phyloP scores from a whole-genome alignment of 768 basidiomycete genomes.

The Galerina sulciceps region DNA sequence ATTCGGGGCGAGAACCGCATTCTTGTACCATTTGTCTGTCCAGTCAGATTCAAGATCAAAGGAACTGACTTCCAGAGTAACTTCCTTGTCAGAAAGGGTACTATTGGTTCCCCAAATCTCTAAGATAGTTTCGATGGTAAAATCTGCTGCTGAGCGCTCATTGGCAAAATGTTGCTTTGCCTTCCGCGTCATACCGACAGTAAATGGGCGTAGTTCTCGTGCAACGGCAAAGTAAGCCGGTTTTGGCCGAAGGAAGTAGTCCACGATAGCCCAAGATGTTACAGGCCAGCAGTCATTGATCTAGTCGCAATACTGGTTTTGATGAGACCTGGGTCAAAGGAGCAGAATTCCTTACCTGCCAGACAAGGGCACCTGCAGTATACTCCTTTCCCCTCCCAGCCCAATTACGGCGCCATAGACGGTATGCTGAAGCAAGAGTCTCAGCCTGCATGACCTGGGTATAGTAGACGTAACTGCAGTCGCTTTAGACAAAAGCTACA shows the following conservation, averaged over 20 bases:
- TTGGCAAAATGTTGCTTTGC: constrained; percentile 62
- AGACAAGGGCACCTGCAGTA: constrained; percentile 90
- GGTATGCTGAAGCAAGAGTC: constrained; percentile 84
- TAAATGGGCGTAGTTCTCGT: constrained; percentile 79
- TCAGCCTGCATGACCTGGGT: constrained; percentile 98
- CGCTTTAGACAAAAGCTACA: not conserved
- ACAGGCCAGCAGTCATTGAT: constrained; percentile 94
- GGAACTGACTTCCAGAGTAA: constrained; percentile 63
- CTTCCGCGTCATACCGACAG: constrained; percentile 86
- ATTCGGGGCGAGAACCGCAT: constrained; percentile 68
- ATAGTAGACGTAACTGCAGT: constrained; percentile 83
- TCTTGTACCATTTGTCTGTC: constrained; percentile 52
- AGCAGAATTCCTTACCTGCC: constrained; percentile 68
- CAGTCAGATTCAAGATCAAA: constrained; percentile 72
- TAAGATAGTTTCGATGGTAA: constrained; percentile 67
- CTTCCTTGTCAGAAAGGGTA: constrained; percentile 60
- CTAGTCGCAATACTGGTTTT: constrained; percentile 33
- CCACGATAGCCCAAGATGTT: constrained; percentile 92
- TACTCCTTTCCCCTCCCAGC: constrained; percentile 83
- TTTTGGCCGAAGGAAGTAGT: constrained; percentile 94
- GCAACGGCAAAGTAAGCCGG: constrained; percentile 88
- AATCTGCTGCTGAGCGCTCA: constrained; percentile 66
- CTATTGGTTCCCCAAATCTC: constrained; percentile 92
- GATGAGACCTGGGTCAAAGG: not conserved
- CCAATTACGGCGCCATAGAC: constrained; percentile 93